Percentiles rank a stretch among this genome's conserved stretches.
These are phyloP conservation scores for Ambrosia artemisiifolia DNA, from an alignment of 129 eudicot genomes.

Conservation along the genomic window DNA sequence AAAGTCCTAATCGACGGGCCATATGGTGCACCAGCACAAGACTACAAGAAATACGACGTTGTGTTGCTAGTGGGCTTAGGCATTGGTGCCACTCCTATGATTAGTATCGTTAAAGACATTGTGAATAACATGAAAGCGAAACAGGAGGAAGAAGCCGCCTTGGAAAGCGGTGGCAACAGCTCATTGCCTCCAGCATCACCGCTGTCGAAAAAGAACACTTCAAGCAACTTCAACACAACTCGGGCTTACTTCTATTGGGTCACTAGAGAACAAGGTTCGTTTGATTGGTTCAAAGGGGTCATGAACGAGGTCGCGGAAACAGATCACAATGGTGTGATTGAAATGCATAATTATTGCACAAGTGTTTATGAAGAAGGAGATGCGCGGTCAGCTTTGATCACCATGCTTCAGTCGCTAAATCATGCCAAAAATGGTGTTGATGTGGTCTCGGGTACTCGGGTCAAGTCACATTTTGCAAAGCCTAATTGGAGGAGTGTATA, in stretches of 20 bases:
- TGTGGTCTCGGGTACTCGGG: conserved; percentile 33
- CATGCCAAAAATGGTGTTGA: conserved; percentile 65
- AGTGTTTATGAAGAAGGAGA: conserved; percentile 67
- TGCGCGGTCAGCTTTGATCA: conserved; percentile 51
- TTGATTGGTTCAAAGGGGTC: conserved; percentile 58
- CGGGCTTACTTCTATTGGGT: conserved; percentile 64
- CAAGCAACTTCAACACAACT: conserved; percentile 12
- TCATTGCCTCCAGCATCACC: background rate
- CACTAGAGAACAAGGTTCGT: conserved; percentile 54
- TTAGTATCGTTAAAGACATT: conserved; percentile 56
- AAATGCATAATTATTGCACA: conserved; percentile 45
- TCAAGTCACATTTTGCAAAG: conserved; percentile 25
- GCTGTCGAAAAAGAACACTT: background rate
- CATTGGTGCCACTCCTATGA: conserved; percentile 57
- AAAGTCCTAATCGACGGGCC: conserved; percentile 50
- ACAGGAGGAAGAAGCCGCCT: conserved; percentile 14
- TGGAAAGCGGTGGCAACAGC: background rate
- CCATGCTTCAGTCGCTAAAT: conserved; percentile 46
- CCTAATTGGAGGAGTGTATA: conserved; percentile 46
- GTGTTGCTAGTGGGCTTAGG: conserved; percentile 58
- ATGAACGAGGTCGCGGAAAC: conserved; percentile 44
- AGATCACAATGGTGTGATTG: conserved; percentile 3
- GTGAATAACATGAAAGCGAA: conserved; percentile 38
- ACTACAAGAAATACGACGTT: conserved; percentile 24
- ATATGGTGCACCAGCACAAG: conserved; percentile 62